Evolutionary conservation across 176 grass and related monocot species (phyloP), one percentile per base, ranked within the genome.

Genomic region (Triticum monococcum): DNA sequence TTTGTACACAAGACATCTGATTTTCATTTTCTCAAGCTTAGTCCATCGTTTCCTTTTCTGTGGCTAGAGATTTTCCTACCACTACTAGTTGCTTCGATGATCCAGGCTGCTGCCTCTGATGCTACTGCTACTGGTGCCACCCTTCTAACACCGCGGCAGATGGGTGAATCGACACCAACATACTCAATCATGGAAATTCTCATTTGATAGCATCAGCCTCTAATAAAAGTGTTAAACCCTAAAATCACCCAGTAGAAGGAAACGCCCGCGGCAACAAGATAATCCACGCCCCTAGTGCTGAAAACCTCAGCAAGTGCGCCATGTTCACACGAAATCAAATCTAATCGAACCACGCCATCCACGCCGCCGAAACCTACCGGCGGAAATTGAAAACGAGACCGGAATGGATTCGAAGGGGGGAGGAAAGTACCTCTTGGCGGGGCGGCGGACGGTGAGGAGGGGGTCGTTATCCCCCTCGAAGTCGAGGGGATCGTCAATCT

Each of bases 391-490:
- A 40, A n/a, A 59, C 23, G 0, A 5, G 59, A 12, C 59, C 2
- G 26, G 72, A 66, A 50, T 40, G 40, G 59, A 77, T 35, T 77
- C 1, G 25, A 13, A 38, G n/a, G 14, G 14, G 7, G 45, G 64
- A 20, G 13, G 22, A 45, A 28, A 4, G 24, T 12, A 98, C 96
- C 93, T 91, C 89, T 94, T 98, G 46, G 87, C 20, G 64, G 85
- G 59, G 78, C 88, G 92, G 83, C 72, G 70, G 1, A 33, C 35
- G 68, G 73, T 25, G 78, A 81, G 48, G 63, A 92, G 77, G 78
- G 81, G 68, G 46, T 94, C 93, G 65, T 94, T 90, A 74, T 86
- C 18, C 86, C 94, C 92, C 86, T 98, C 96, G 92, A 98, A 98
- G 76, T 98, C 93, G 46, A 94, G 90, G 60, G 90, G 96, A 2